Base-by-base conservation (phyloP, 2,329 filamentous ascomycete genomes). In the Neofusicoccum ribis region DNA sequence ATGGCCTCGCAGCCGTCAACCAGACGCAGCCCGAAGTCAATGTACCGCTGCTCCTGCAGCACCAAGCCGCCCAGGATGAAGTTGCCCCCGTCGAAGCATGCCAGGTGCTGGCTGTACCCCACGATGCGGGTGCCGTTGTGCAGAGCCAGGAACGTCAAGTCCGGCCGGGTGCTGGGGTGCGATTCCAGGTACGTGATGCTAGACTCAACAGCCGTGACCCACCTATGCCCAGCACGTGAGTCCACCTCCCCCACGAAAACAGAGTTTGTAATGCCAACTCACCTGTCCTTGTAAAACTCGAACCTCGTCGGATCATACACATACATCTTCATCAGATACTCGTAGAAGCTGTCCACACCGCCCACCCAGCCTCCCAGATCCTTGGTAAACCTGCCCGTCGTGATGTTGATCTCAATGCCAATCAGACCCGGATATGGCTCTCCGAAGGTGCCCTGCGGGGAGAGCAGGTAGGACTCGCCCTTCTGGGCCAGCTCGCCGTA, bases 251-350 rank as follows among this genome's bases (percentile, higher is more conserved):
- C 27, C 27, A 5, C 27, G 27, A 31, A 7, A 31, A 5, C 27
- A 31, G 27, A 31, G 6, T 1, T 5, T 7, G 27, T 1, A 31
- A 1, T 31, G 27, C 1, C 5, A 5, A 41, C 67, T 63, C 67
- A 71, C 52, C 87, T 86, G 68, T 93, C 89, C 71, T 84, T 87
- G 79, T 94, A 92, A 3, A 76, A 68, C 1, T 72, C 77, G 71
- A 91, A 96, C 2, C 86, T 83, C 6, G 75, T 70, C 0, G 86
- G 83, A 72, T 94, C 89, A 74, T 96, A 96, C 63, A 94, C 78
- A 71, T 88, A 95, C 91, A 95, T 94, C 81, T 96, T 96, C 76
- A 96, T 89, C 41, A 96, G 84, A 72, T 96, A 96, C 78, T 96
- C 92, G 78, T 96, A 96, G 78, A 89, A 96, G 54, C 88, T 91